These are phyloP conservation scores for Zizania palustris DNA, from an alignment of 202 grass and related monocot genomes.

Conservation along the genomic window DNA sequence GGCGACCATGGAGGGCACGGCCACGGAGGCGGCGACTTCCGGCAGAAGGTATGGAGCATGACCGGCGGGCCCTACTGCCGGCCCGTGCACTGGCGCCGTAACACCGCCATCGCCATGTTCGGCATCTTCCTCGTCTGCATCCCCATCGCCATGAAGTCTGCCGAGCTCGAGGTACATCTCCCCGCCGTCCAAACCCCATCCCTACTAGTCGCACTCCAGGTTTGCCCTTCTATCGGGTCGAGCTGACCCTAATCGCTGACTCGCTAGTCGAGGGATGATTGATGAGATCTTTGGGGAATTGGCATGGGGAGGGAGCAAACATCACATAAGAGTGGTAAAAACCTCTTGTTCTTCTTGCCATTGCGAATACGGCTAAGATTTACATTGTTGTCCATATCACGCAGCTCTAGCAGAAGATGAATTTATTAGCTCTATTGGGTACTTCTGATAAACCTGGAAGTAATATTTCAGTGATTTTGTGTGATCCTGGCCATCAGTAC, in stretches of 20 bases:
- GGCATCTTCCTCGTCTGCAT: slow-evolving; percentile 92
- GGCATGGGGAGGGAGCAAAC: not conserved
- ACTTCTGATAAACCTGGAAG: not conserved
- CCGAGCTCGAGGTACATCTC: slow-evolving; percentile 75
- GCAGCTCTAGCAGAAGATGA: not conserved
- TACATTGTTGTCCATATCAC: not conserved
- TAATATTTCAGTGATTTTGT: not conserved
- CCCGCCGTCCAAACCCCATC: not conserved
- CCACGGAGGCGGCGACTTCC: slow-evolving; percentile 63
- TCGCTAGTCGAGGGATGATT: not conserved
- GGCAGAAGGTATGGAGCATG: slow-evolving; percentile 97
- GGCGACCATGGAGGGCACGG: slow-evolving; percentile 55
- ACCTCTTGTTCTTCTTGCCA: not conserved
- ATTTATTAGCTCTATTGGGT: too few relatives aligned
- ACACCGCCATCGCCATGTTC: slow-evolving; percentile 94
- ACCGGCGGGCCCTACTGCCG: slow-evolving; percentile 96
- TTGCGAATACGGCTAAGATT: not conserved
- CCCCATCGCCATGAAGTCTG: slow-evolving; percentile 94
- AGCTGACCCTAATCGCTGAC: not conserved
- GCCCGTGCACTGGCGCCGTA: slow-evolving; percentile 94
- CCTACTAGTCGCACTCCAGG: not conserved
- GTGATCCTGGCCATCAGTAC: not conserved
- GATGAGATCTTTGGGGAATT: slow-evolving; percentile 33
- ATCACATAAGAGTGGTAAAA: not conserved
- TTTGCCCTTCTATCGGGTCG: not conserved